phyloP scores from a whole-genome alignment of 23 red algal species.

The Chondrus crispus region DNA sequence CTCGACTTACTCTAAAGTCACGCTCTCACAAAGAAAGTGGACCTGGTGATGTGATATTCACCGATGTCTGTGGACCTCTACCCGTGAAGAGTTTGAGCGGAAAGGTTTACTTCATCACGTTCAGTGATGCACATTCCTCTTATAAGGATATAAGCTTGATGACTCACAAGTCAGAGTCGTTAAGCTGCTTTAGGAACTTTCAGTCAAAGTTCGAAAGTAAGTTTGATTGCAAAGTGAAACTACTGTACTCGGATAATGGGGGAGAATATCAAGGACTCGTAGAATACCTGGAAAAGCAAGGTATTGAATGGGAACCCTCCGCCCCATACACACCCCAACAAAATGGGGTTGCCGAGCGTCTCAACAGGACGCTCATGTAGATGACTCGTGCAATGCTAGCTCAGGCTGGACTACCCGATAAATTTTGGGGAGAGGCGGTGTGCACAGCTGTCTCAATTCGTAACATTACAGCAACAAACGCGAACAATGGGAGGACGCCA shows the following conservation, averaged over 20 bases:
- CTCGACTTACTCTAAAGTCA: background rate
- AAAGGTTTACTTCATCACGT: background rate
- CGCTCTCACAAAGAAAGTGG: background rate
- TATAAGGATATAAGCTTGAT: background rate
- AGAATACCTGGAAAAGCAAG: background rate
- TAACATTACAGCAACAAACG: background rate
- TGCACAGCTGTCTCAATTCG: background rate
- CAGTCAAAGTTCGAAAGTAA: background rate
- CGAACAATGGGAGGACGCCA: background rate
- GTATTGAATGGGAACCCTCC: background rate
- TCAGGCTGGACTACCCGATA: background rate
- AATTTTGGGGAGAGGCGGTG: background rate
- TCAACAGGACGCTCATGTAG: background rate
- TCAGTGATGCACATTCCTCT: background rate
- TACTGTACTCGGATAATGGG: background rate
- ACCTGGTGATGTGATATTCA: background rate
- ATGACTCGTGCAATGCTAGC: background rate
- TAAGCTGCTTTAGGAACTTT: background rate
- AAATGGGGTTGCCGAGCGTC: background rate
- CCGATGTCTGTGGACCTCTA: constrained; percentile 21
- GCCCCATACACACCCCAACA: background rate
- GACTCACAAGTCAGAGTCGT: background rate
- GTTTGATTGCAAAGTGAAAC: background rate
- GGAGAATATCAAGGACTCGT: background rate
- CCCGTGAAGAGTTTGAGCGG: background rate